These are phyloP conservation scores for Cyberlindnera suaveolens DNA, from an alignment of 805 yeast genomes.

Conservation along the genomic window DNA sequence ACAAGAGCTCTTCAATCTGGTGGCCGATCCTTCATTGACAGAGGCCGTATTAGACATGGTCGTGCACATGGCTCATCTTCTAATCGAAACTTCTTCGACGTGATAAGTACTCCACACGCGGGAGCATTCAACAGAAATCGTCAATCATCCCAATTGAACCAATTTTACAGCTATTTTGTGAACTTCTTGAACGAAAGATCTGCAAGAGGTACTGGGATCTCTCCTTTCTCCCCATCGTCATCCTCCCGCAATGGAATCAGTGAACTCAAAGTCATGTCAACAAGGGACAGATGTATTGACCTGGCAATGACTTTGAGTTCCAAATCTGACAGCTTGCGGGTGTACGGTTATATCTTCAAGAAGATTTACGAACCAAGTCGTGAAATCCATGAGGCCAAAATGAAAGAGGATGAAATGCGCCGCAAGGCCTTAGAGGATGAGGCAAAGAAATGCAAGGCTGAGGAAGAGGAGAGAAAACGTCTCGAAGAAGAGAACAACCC, in stretches of 20 bases:
- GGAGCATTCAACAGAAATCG: not conserved
- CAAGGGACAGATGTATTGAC: slow-evolving; percentile 67
- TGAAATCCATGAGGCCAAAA: slow-evolving; percentile 25
- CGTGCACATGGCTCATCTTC: slow-evolving; percentile 3
- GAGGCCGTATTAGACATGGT: slow-evolving; percentile 18
- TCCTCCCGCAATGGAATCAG: slow-evolving; percentile 2
- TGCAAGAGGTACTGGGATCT: not conserved
- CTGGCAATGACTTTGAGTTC: slow-evolving; percentile 45
- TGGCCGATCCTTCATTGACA: slow-evolving; percentile 1
- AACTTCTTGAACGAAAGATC: not conserved
- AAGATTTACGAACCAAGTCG: slow-evolving; percentile 44
- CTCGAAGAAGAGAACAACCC: slow-evolving; percentile 21
- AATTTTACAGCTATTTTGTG: slow-evolving; percentile 7
- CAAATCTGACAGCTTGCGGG: slow-evolving; percentile 31
- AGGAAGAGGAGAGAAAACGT: slow-evolving; percentile 24
- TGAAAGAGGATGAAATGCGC: slow-evolving; percentile 8
- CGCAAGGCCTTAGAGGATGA: slow-evolving; percentile 20
- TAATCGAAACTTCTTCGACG: slow-evolving; percentile 1
- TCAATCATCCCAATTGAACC: not conserved
- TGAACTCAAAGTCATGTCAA: slow-evolving; percentile 30
- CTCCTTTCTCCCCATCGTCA: too few species aligned
- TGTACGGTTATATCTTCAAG: slow-evolving; percentile 39
- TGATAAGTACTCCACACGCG: not conserved
- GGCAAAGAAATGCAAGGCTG: slow-evolving; percentile 20
- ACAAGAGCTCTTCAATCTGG: not conserved